Evolutionary conservation across 2,329 filamentous ascomycete genomes (phyloP).

Genomic region (Stachybotrys elegans): DNA sequence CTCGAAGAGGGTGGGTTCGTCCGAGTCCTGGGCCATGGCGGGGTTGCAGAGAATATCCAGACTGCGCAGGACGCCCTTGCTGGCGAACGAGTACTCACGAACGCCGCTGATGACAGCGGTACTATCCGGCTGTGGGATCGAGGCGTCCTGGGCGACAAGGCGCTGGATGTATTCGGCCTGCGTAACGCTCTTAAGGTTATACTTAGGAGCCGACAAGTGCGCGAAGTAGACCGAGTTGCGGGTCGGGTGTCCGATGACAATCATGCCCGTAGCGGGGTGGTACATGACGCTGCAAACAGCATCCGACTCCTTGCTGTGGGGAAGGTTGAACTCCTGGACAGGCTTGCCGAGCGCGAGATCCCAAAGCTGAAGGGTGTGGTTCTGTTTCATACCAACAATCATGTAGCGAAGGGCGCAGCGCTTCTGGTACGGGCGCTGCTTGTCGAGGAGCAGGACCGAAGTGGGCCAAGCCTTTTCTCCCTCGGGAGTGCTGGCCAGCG

Average conservation of each 20-base stretch:
- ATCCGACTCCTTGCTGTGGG: conserved; percentile 92
- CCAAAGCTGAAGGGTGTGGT: conserved; percentile 97
- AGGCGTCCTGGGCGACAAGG: conserved; percentile 65
- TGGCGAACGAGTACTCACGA: conserved; percentile 86
- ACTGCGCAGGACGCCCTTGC: conserved; percentile 82
- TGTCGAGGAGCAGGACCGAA: conserved; percentile 92
- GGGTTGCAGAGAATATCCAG: conserved; percentile 79
- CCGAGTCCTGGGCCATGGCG: conserved; percentile 55
- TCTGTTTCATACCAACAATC: conserved; percentile 97
- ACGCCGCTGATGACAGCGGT: conserved; percentile 97
- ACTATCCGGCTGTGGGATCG: conserved; percentile 79
- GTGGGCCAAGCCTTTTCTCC: conserved; percentile 96
- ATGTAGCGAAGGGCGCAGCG: conserved; percentile 88
- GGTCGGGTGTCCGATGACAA: conserved; percentile 91
- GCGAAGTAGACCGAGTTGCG: conserved; percentile 97
- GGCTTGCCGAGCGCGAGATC: conserved; percentile 92
- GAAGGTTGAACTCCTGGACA: conserved; percentile 94
- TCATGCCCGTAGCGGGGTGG: conserved; percentile 85
- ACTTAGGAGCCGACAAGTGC: conserved; percentile 89
- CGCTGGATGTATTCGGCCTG: conserved; percentile 85
- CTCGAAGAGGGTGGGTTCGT: conserved; percentile 80
- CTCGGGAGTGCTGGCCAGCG: conserved; percentile 78
- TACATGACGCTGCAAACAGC: conserved; percentile 98
- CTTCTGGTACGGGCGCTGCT: conserved; percentile 88
- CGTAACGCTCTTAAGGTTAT: conserved; percentile 74